Evolutionary conservation across 768 basidiomycete genomes (phyloP), one percentile per base, ranked within the genome.

Genomic region (Trametes cubensis): DNA sequence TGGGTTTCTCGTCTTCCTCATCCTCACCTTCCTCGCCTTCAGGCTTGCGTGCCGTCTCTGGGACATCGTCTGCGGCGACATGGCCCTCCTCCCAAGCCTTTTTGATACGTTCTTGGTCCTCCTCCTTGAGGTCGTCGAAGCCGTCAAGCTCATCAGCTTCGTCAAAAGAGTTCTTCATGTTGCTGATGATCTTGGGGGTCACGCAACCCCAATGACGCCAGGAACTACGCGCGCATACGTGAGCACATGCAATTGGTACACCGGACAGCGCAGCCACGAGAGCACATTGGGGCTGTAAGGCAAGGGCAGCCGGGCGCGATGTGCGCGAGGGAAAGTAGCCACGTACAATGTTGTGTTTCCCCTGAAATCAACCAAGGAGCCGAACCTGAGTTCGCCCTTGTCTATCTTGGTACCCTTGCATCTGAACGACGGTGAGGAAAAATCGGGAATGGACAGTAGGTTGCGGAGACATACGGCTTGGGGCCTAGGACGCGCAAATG

Each of bases 181-280:
- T 95, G 21, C 70, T 71, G 34, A 96, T 67, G 51, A 94, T 84
- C 69, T 82, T 85, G 20, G 79, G 46, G 0, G 93, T 94, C 7
- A 83, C 81, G 71, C 94, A 95, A 20, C 94, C 94, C 93, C 93
- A 96, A 70, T 96, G 94, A 64, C 92, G 85, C 92, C 92, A 96
- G 38, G 80, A 73, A 70, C 90, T 92, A 49, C 26, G 53, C n/a
- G 49, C 42, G 47, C 26, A 49, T 26, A 30, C 0, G 25, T 5
- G 34, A 30, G 23, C 7, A 60, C 46, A 14, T 50, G 28, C 41
- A 44, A 21, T 0, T 25, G 34, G 44, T n/a, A 20, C 50, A 4
- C 6, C 4, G 30, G 7, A 38, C 18, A 7, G 21, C 11, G 44
- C 23, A 28, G 7, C 14, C 18, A 11, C 23, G 50, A 17, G 4